Conservation (phyloP, 2,329 filamentous ascomycete genomes). For the Calonectria honghensis region DNA sequence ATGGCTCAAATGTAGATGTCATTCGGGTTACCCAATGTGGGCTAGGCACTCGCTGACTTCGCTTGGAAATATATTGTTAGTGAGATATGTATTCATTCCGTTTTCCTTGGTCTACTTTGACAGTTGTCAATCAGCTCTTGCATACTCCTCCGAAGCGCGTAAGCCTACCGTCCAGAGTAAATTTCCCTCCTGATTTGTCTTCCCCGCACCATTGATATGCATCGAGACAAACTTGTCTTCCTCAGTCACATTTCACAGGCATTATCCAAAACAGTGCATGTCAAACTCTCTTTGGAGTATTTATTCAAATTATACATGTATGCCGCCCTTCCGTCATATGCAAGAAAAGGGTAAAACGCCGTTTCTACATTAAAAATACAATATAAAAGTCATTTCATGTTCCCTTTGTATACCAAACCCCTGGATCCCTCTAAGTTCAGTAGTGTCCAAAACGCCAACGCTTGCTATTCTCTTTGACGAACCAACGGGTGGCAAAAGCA, state of each 20-base stretch:
- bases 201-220: too few relatives aligned
- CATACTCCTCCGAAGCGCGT: too few relatives aligned
- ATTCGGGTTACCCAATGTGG: too few relatives aligned
- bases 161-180: too few relatives aligned
- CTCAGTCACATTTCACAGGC: background rate
- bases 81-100: too few relatives aligned
- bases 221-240: too few relatives aligned
- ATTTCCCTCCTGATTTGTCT: too few relatives aligned
- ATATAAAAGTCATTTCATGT: background rate
- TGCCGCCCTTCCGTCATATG: background rate
- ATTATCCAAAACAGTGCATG: background rate
- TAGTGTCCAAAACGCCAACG: slow-evolving; percentile 56
- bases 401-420: background rate
- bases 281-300: background rate
- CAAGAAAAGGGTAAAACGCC: background rate
- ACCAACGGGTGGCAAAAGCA: slow-evolving; percentile 59
- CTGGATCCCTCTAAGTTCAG: background rate
- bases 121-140: too few relatives aligned
- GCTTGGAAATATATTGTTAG: too few relatives aligned
- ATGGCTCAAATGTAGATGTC: too few relatives aligned
- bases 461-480: slow-evolving; percentile 60
- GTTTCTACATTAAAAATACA: background rate
- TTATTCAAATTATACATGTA: background rate
- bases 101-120: too few relatives aligned
- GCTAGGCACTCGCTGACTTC: too few relatives aligned